phyloP scores from a whole-genome alignment of 345 rosid species.

The Moringa oleifera region DNA sequence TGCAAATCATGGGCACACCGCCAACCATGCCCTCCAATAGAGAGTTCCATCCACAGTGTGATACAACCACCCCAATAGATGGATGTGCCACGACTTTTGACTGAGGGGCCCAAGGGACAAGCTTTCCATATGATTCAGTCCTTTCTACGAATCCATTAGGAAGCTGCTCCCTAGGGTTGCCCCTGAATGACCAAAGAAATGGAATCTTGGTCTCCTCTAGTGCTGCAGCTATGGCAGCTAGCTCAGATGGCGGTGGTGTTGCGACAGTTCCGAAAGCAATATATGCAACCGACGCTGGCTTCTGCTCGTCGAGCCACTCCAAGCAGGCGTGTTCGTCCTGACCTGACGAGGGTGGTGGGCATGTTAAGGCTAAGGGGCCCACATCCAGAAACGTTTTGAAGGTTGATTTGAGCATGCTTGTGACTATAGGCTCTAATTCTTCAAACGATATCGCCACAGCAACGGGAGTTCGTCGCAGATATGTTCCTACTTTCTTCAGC shows the following conservation, averaged over 20 bases:
- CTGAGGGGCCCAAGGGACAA: too few species aligned
- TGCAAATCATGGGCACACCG: constrained; percentile 58
- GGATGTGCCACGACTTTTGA: too few species aligned
- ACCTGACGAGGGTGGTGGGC: background rate
- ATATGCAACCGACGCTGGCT: constrained; percentile 42
- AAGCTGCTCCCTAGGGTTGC: constrained; percentile 15
- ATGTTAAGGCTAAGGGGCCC: constrained; percentile 32
- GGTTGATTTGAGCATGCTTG: constrained; percentile 23
- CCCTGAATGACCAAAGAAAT: constrained; percentile 62
- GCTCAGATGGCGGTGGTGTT: constrained; percentile 38
- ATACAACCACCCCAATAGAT: constrained; percentile 26
- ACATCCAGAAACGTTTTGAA: constrained; percentile 27
- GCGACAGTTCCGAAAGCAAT: constrained; percentile 55
- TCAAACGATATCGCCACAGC: constrained; percentile 32
- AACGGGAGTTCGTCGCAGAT: constrained; percentile 35
- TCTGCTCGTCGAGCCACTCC: constrained; percentile 41
- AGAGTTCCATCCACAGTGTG: constrained; percentile 50
- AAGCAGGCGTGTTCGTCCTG: constrained; percentile 41
- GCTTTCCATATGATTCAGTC: constrained; percentile 25
- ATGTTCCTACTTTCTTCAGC: constrained; percentile 34
- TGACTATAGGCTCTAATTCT: constrained; percentile 28
- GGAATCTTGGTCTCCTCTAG: constrained; percentile 30
- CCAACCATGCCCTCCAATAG: constrained; percentile 43
- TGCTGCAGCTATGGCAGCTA: constrained; percentile 43
- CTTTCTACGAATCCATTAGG: constrained; percentile 36